Percentiles rank a stretch among this genome's conserved stretches.
Conservation (phyloP, 2,329 filamentous ascomycete genomes). For the Fusarium nodosum region DNA sequence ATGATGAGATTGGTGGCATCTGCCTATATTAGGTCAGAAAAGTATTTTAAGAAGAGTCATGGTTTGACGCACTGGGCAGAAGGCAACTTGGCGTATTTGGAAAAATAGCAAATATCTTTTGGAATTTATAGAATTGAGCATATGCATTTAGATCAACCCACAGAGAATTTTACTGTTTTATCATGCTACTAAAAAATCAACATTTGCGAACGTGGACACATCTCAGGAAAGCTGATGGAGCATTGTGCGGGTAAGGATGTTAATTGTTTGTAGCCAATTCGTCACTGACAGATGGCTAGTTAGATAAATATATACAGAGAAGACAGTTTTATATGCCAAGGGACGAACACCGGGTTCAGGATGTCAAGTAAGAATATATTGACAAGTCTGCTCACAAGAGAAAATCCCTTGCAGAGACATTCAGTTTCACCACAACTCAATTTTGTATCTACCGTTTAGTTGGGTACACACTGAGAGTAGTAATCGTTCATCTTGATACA, state of each 20-base stretch:
- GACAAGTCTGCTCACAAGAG: constrained; percentile 24
- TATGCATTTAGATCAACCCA: background rate
- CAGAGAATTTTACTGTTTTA: too few relatives aligned
- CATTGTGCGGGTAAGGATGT: constrained; percentile 25
- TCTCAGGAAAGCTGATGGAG: background rate
- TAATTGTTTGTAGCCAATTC: constrained; percentile 23
- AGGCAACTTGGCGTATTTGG: background rate
- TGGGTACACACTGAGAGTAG: constrained; percentile 47
- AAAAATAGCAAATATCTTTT: constrained; percentile 3
- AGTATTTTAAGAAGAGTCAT: background rate
- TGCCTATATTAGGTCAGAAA: constrained; percentile 62
- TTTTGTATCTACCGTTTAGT: constrained; percentile 36
- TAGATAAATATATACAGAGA: constrained; percentile 45
- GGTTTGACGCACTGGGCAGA: background rate
- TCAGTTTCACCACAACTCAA: background rate
- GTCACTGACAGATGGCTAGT: constrained; percentile 22
- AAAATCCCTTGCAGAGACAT: constrained; percentile 7
- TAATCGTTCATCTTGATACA: constrained; percentile 47
- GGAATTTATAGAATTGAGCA: background rate
- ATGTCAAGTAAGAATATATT: constrained; percentile 26
- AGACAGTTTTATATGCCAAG: constrained; percentile 37
- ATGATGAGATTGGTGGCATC: constrained; percentile 79
- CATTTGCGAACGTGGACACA: background rate
- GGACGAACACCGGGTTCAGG: constrained; percentile 32
- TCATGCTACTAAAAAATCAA: background rate